These are phyloP conservation scores for Colletotrichum truncatum DNA, from an alignment of 2,329 filamentous ascomycete genomes.

Conservation along the genomic window DNA sequence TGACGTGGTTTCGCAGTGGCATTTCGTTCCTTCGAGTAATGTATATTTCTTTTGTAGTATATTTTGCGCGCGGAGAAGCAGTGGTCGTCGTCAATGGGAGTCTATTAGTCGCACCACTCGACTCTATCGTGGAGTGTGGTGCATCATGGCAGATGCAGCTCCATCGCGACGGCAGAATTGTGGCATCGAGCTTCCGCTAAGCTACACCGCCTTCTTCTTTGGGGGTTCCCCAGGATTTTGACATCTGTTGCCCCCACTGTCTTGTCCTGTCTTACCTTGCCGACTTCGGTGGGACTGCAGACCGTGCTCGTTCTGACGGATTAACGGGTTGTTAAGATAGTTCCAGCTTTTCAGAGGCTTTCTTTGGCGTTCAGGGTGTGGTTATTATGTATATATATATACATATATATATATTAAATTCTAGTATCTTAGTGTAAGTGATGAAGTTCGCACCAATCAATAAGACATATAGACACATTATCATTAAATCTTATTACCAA, in stretches of 20 bases:
- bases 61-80: neutral
- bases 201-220: neutral
- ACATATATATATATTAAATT: too few relatives aligned
- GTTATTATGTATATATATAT: too few relatives aligned
- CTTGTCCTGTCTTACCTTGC: neutral
- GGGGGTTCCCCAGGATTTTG: neutral
- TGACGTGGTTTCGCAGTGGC: constrained; percentile 10
- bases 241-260: neutral
- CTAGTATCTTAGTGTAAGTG: too few relatives aligned
- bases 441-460: too few relatives aligned
- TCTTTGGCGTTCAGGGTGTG: too few relatives aligned
- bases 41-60: neutral
- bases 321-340: too few relatives aligned
- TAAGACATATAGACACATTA: too few relatives aligned
- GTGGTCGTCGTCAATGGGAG: neutral
- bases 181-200: neutral
- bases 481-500: too few relatives aligned
- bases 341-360: too few relatives aligned
- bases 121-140: neutral
- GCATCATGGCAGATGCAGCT: constrained; percentile 16
- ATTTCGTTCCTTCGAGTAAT: constrained; percentile 13
- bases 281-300: neutral
- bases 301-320: too few relatives aligned
- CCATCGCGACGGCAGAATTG: constrained; percentile 22
- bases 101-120: neutral